Conservation (phyloP, 257 asterid species). For the Solanum peruvianum region DNA sequence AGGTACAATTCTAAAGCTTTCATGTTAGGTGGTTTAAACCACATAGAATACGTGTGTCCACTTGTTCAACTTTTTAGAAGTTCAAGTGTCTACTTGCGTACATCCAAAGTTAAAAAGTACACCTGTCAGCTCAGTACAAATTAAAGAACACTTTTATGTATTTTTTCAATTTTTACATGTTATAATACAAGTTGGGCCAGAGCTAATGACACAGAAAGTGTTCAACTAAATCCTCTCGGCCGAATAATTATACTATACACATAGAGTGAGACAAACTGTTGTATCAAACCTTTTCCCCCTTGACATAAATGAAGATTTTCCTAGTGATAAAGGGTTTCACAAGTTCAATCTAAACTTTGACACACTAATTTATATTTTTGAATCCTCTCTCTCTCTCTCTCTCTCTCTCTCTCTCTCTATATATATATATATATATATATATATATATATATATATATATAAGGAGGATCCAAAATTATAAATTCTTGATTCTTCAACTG, state of each 20-base stretch:
- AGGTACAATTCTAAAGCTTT: too few relatives aligned
- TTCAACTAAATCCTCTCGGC: background rate
- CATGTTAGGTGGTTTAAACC: too few relatives aligned
- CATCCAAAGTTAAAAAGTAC: too few relatives aligned
- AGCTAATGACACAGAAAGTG: background rate
- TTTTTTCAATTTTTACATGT: too few relatives aligned
- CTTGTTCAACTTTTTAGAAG: too few relatives aligned
- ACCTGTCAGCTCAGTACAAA: fast-evolving
- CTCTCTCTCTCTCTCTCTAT: background rate
- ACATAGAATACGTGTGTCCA: background rate
- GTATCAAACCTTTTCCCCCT: background rate
- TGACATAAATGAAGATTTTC: background rate
- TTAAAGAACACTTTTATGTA: background rate
- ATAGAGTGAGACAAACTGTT: background rate
- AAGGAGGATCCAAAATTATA: background rate
- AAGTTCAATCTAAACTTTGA: background rate
- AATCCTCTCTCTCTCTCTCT: background rate
- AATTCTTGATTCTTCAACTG: background rate
- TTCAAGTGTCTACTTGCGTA: too few relatives aligned
- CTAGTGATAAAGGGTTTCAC: background rate
- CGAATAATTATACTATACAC: background rate
- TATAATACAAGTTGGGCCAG: background rate
- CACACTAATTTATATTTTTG: too few relatives aligned
- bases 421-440: too few relatives aligned
- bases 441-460: too few relatives aligned